These are phyloP conservation scores for Wickerhamomyces mucosus DNA, from an alignment of 805 yeast species.

Conservation along the genomic window DNA sequence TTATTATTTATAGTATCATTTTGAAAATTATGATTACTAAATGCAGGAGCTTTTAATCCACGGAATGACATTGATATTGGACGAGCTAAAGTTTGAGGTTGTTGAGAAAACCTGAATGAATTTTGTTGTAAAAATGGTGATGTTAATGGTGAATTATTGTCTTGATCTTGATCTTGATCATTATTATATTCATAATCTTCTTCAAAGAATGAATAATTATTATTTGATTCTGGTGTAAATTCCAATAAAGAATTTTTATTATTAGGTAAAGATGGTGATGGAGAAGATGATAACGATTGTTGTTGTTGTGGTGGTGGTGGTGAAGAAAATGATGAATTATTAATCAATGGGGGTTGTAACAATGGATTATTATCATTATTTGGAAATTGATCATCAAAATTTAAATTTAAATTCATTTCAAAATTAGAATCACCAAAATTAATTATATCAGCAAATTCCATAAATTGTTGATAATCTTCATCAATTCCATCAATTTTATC, in stretches of 20 bases:
- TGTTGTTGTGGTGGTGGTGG: constrained; percentile 1
- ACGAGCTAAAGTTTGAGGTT: constrained; percentile 9
- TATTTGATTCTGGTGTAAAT: neutral
- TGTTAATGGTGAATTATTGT: constrained; percentile 7
- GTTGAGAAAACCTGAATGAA: constrained; percentile 8
- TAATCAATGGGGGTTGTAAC: constrained; percentile 11
- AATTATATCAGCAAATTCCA: constrained; percentile 36
- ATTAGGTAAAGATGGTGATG: constrained; percentile 2
- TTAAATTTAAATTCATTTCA: constrained; percentile 27
- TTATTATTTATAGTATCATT: no score
- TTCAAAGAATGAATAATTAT: no score
- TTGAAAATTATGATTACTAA: constrained; percentile 29
- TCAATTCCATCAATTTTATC: constrained; percentile 7
- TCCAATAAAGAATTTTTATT: neutral
- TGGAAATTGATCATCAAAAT: constrained; percentile 13
- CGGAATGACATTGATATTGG: constrained; percentile 44
- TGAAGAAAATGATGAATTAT: constrained; percentile 1
- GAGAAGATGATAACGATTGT: neutral
- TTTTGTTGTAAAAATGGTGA: constrained; percentile 17
- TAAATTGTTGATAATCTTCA: constrained; percentile 29
- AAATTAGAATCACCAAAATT: constrained; percentile 29
- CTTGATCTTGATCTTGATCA: neutral
- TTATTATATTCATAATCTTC: neutral
- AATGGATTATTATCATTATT: constrained; percentile 5
- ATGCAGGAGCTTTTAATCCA: constrained; percentile 53